phyloP scores from a whole-genome alignment of 2,329 filamentous ascomycete genomes.

The Phaeosphaeria sp. region DNA sequence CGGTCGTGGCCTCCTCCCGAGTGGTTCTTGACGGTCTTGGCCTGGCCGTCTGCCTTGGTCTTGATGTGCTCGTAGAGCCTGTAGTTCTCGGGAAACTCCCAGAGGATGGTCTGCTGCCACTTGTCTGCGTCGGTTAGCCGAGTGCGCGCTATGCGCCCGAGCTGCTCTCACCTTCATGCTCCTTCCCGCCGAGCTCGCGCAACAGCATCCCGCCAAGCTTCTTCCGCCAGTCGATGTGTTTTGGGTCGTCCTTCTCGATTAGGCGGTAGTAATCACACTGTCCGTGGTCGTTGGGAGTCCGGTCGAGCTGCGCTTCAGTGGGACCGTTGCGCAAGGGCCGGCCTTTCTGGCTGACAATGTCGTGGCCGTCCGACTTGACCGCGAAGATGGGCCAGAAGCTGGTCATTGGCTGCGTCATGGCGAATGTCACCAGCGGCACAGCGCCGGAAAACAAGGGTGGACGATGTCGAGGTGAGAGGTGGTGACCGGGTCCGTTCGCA shows the following conservation, averaged over 20 bases:
- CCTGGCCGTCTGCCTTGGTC: constrained; percentile 56
- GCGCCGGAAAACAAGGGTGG: background rate
- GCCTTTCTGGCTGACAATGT: constrained; percentile 56
- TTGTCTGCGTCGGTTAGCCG: constrained; percentile 47
- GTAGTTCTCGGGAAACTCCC: constrained; percentile 63
- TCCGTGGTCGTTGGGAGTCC: constrained; percentile 60
- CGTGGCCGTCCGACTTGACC: constrained; percentile 57
- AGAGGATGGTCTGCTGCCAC: constrained; percentile 57
- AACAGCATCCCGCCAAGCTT: constrained; percentile 67
- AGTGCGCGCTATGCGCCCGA: background rate
- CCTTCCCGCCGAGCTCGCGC: constrained; percentile 54
- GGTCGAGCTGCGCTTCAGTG: constrained; percentile 59
- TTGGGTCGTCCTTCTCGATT: constrained; percentile 58
- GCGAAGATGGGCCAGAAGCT: constrained; percentile 57
- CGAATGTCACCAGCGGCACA: constrained; percentile 5
- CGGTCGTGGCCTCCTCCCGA: constrained; percentile 60
- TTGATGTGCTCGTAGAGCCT: constrained; percentile 66
- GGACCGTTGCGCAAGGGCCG: constrained; percentile 61
- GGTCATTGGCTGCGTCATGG: constrained; percentile 49
- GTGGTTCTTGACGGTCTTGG: constrained; percentile 58
- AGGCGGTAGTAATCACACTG: constrained; percentile 63
- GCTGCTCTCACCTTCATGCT: constrained; percentile 36
- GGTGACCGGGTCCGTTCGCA: constrained; percentile 1
- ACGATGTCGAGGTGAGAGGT: background rate
- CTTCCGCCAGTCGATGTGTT: constrained; percentile 64